Base-by-base conservation (phyloP, 2,329 filamentous ascomycete species). In the Cladosporium colombiae region DNA sequence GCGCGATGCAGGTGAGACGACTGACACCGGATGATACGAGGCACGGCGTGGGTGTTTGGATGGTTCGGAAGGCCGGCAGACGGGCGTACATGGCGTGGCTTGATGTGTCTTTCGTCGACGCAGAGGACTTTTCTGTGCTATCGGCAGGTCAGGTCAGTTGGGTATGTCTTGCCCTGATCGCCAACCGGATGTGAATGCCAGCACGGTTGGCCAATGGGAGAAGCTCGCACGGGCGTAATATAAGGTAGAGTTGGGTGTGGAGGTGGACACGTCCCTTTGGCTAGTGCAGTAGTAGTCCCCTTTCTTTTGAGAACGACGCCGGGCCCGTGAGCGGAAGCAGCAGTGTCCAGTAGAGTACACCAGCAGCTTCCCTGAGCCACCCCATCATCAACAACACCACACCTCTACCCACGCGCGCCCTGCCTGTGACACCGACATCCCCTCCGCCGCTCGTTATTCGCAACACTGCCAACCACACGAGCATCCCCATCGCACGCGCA, bases 1-100 rank as follows among this genome's bases (percentile, higher is more conserved):
- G 59, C 44, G 59, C n/a, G 29, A 37, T 60, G 57, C 57, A 49
- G 35, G 57, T 37, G 37, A 60, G 57, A 60, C 25, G 57, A 31
- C 18, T 50, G 40, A 50, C 27, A 49, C 18, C 52, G 52, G 52
- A 33, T 55, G n/a, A 55, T 33, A 62, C 46, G 59, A 62, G 44
- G 59, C 59, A 59, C 55, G 31, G 29, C 21, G 33, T 40, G 18
- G 7, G 18, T 55, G 52, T 33, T 18, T 27, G 4, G n/a, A 23
- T 57, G 40, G 25, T 31, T 8, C 57, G 57, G 57, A 27, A 16
- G 14, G n/a, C 14, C 40, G 40, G 52, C 52, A 31, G 40, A 33
- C 8, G 16, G 13, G 29, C 11, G 52, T n/a, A 40, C 40, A 49
- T 13, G 14, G 7, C 23, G 57, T 55, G 27, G 52, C 52, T 55